Evolutionary conservation across 495 filamentous ascomycete species (phyloP).

Genomic region (Penicillium coprophilum): DNA sequence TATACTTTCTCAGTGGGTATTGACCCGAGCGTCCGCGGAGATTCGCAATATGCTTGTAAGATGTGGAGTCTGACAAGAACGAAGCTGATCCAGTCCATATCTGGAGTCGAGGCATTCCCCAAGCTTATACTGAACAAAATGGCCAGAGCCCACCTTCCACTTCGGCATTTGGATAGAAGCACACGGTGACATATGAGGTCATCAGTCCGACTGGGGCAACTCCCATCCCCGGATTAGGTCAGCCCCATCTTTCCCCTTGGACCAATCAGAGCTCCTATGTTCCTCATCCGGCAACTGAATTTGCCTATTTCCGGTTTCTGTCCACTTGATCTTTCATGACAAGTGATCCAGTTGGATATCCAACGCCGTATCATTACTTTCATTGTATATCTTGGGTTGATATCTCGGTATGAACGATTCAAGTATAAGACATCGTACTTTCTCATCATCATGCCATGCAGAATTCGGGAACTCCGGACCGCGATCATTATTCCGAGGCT

Average conservation of each 20-base stretch:
- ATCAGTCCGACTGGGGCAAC: slow-evolving; percentile 13
- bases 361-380: neutral
- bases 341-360: neutral
- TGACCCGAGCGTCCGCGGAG: slow-evolving; percentile 15
- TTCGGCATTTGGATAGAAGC: slow-evolving; percentile 23
- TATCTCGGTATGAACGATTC: neutral
- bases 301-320: slow-evolving; percentile 9
- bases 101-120: neutral
- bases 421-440: neutral
- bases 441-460: slow-evolving; percentile 1
- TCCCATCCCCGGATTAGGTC: slow-evolving; percentile 21
- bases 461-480: slow-evolving; percentile 7
- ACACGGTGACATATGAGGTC: slow-evolving; percentile 18
- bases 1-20: slow-evolving; percentile 15
- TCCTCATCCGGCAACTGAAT: slow-evolving; percentile 23
- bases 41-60: neutral
- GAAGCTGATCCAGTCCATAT: neutral
- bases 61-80: neutral
- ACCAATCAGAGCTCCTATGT: slow-evolving; percentile 19
- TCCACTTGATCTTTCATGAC: neutral
- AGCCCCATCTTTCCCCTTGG: slow-evolving; percentile 1
- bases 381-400: neutral
- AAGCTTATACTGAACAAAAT: slow-evolving; percentile 11
- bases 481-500: slow-evolving; percentile 10
- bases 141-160: too few species aligned